Evolutionary conservation across 441 rosid species (phyloP), one percentile per base, ranked within the genome.

Genomic region (Erodium trifolium): DNA sequence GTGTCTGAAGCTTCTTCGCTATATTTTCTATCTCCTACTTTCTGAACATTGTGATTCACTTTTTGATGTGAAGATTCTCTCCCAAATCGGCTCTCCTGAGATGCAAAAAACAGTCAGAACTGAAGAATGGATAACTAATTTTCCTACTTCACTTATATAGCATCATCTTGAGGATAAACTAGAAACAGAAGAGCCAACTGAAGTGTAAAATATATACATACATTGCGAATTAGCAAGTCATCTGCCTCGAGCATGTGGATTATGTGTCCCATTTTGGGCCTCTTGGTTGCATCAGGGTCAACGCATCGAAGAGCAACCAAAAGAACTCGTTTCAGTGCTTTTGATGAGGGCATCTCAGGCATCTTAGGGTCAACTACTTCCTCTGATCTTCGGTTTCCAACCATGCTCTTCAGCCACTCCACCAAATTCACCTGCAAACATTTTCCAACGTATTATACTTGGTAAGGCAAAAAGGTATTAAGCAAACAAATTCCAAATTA

Each of bases 171-270:
- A 23, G 27, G 27, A 23, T 23, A 23, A 23, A 23, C 27, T 23
- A 23, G 27, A 23, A 23, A 7, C 41, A 37, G 41, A 37, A 37
- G 12, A 66, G 70, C 66, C 63, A 14, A 1, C 35, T 13, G 45
- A 10, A 57, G 13, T 4, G 70, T 17, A 49, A 34, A 47, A 67
- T 63, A 60, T 18, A 65, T 41, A 69, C 76, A 29, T 88, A 91
- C 98, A 81, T 93, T 90, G 19, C 81, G 88, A 75, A 74, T 81
- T 77, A 86, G 80, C 68, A 87, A 75, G 79, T 93, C 92, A 79
- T 93, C 97, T 4, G 92, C 90, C 82, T 91, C 98, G 16, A 93
- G 95, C 98, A 91, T 91, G 85, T 93, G 98, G 76, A 93, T 87
- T 51, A 93, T 85, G 66, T 93, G 88, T 67, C 96, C 97, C 97